Base-by-base conservation (phyloP, 164 flowering plant genomes). In the Nelumbo lutea region DNA sequence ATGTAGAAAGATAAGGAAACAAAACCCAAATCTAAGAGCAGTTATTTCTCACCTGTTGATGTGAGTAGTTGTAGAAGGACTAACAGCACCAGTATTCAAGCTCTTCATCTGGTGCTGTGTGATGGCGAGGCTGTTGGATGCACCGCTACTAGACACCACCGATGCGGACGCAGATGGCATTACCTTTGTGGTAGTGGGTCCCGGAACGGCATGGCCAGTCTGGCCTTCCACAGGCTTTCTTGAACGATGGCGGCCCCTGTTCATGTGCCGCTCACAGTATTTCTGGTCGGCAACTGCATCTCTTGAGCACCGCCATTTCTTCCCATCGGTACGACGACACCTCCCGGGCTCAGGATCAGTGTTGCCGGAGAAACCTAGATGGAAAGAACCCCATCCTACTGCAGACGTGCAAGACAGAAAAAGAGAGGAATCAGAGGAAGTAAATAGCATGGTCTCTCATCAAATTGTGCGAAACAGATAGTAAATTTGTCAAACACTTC, bases 201-300 rank as follows among this genome's bases (percentile, higher is more conserved):
- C 88, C 65, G 89, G 68, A 75, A 76, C 77, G 75, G 89, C 79
- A 73, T 87, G 88, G 93, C 90, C 93, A 70, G 82, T 75, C 66
- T 85, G 97, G 86, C 91, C 90, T 95, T 92, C 98, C 97, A 95
- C 97, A 92, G 91, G 97, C 98, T 92, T 95, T 95, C 98, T 94
- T 91, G 98, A 94, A 94, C 97, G 96, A 77, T 94, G 96, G 78
- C 97, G 96, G 79, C 96, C 96, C 55, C 97, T 82, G 83, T 92
- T 91, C 77, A 92, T 85, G 82, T 95, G 98, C 77, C 97, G 84
- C 78, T 95, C 98, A 62, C 98, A 95, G 71, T 92, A 95, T 68
- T 90, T 95, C 76, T 90, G 96, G 68, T 90, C 98, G 40, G 91
- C 83, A 73, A 92, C 97, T 2, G 96, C 96, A 60, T 92, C 98